Conservation (phyloP, 2,329 filamentous ascomycete genomes). For the Fusarium graminum region DNA sequence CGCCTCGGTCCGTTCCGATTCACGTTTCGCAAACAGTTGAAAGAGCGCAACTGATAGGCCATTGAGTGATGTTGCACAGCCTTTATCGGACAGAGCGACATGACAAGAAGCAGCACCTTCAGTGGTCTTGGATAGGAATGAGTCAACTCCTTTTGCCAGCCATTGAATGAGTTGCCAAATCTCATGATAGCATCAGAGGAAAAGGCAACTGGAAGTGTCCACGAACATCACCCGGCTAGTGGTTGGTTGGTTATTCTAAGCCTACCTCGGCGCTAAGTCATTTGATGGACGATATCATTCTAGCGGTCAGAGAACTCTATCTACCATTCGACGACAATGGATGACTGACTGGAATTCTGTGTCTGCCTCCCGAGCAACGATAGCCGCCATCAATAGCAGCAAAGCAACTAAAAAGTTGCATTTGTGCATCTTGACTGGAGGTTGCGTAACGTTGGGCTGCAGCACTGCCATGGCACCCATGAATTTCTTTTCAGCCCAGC, state of each 20-base stretch:
- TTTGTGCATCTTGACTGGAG: conserved; percentile 35
- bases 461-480: conserved; percentile 35
- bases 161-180: conserved; percentile 15
- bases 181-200: conserved; percentile 3
- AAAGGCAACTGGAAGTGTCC: background rate
- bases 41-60: conserved; percentile 9
- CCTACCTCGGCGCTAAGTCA: conserved; percentile 16
- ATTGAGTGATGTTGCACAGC: conserved; percentile 39
- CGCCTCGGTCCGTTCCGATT: conserved; percentile 46
- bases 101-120: background rate
- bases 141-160: conserved; percentile 2
- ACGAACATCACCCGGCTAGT: conserved; percentile 9
- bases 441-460: conserved; percentile 45
- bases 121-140: background rate
- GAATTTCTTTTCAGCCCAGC: conserved; percentile 31
- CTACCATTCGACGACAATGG: conserved; percentile 9
- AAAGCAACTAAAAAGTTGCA: conserved; percentile 11
- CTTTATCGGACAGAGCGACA: conserved; percentile 14
- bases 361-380: conserved; percentile 39
- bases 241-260: conserved; percentile 3
- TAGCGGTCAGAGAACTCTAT: conserved; percentile 30
- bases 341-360: conserved; percentile 32
- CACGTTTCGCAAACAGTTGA: conserved; percentile 24
- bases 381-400: conserved; percentile 18
- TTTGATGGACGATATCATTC: conserved; percentile 27